Conservation (phyloP, 768 basidiomycete genomes). For the Leccinum broughii region DNA sequence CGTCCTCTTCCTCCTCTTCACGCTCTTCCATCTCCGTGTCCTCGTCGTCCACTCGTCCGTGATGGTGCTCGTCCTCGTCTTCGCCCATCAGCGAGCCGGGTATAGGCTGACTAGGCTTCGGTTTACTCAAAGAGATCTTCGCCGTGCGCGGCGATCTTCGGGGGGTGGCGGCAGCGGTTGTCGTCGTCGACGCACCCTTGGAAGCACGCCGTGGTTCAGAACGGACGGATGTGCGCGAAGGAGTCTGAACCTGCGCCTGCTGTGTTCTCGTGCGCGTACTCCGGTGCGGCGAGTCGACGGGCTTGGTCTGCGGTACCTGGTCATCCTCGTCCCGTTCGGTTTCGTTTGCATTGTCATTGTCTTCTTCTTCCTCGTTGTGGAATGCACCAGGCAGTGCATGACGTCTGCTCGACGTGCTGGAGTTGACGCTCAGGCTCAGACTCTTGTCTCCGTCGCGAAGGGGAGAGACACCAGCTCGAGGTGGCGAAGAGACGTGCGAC, state of each 20-base stretch:
- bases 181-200: conserved; percentile 1
- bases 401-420: conserved; percentile 20
- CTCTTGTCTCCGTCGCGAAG: conserved; percentile 14
- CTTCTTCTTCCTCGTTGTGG: conserved; percentile 40
- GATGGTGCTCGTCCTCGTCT: conserved; percentile 30
- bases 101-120: conserved; percentile 33
- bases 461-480: conserved; percentile 8
- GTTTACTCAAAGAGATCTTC: conserved; percentile 10
- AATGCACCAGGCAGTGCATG: conserved; percentile 50
- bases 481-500: conserved; percentile 10
- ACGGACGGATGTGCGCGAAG: conserved; percentile 11
- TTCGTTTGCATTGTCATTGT: conserved; percentile 32
- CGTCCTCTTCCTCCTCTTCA: conserved; percentile 33
- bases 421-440: conserved; percentile 13
- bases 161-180: neutral
- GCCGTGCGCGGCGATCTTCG: conserved; percentile 1
- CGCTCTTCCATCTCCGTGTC: conserved; percentile 26
- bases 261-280: conserved; percentile 12
- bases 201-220: conserved; percentile 13
- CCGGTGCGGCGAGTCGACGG: conserved; percentile 16
- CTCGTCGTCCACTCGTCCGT: conserved; percentile 20
- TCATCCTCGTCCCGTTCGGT: conserved; percentile 17
- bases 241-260: conserved; percentile 13
- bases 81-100: conserved; percentile 48
- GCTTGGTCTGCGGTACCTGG: conserved; percentile 4